Evolutionary conservation across 176 grass and related monocot genomes (phyloP).

Genomic region (Oryza glumipatula): DNA sequence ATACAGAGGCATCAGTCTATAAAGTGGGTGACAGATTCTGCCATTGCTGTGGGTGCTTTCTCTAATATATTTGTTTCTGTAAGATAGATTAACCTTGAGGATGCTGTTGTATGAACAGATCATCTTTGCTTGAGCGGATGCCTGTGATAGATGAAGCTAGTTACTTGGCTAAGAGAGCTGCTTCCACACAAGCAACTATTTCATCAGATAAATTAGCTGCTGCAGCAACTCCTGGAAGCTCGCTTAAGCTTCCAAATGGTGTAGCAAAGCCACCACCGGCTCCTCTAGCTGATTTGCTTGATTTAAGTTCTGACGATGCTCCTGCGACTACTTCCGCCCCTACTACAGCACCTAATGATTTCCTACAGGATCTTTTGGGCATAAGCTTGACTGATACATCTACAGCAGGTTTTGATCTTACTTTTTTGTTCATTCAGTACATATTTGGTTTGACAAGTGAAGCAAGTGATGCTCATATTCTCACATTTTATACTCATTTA

Average conservation of each 20-base stretch:
- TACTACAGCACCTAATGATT: slow-evolving; percentile 62
- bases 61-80: slow-evolving; percentile 28
- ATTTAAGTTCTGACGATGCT: slow-evolving; percentile 82
- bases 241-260: slow-evolving; percentile 86
- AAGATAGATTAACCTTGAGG: slow-evolving; percentile 24
- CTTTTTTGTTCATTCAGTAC: slow-evolving; percentile 38
- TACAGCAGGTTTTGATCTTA: slow-evolving; percentile 62
- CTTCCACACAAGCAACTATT: slow-evolving; percentile 61
- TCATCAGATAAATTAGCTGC: slow-evolving; percentile 56
- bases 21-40: slow-evolving; percentile 59
- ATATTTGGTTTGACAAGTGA: slow-evolving; percentile 14
- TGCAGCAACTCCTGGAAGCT: slow-evolving; percentile 49
- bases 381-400: slow-evolving; percentile 68
- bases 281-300: slow-evolving; percentile 84
- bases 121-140: slow-evolving; percentile 96
- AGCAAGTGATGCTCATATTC: slow-evolving; percentile 18
- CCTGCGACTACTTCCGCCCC: slow-evolving; percentile 52
- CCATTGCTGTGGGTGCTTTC: neutral
- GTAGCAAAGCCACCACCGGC: slow-evolving; percentile 73
- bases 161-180: slow-evolving; percentile 76
- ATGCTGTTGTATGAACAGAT: slow-evolving; percentile 60
- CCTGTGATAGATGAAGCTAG: slow-evolving; percentile 89
- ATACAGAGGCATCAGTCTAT: slow-evolving; percentile 93
- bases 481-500: slow-evolving; percentile 26
- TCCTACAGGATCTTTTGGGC: slow-evolving; percentile 84